Evolutionary conservation across 441 rosid genomes (phyloP), one percentile per base, ranked within the genome.

Genomic region (Jatropha podagrica): DNA sequence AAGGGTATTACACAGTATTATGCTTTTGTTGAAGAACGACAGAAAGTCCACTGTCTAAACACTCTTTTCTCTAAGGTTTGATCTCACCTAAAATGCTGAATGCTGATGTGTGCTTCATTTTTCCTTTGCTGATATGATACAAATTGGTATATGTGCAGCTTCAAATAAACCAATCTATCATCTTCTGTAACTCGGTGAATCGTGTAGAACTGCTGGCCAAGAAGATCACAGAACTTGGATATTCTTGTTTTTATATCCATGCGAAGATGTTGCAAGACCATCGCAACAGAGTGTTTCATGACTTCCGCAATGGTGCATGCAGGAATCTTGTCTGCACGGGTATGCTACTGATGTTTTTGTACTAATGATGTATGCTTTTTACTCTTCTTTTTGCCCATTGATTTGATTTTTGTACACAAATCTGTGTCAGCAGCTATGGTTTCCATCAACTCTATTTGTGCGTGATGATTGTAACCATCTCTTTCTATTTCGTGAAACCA

Each of bases 181-280:
- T 93, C 77, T 95, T 95, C 88, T 95, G 99, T 89, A 95, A 95
- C 80, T 95, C 99, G 27, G 99, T 95, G 69, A 95, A 93, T 84
- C 97, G 99, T 18, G 99, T 95, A 77, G 99, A 95, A 83, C 88
- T 95, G 67, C 76, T 95, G 83, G 99, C 99, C 76, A 95, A 95
- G 93, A 95, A 95, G 86, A 95, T 95, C 70, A 95, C 99, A 54
- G 99, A 95, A 74, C 99, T 93, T 82, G 99, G 99, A 54, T 95
- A 95, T 82, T 95, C 99, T 17, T 95, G 99, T 84, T 95, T 95
- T 83, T 95, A 95, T 80, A 95, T 95, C 64, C 99, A 95, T 82
- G 98, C 99, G 26, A 95, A 95, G 86, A 95, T 95, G 99, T 90
- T 95, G 84, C 99, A 95, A 81, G 99, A 93, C 81, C 99, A 93